Percentiles rank a stretch among this genome's conserved stretches.
Conservation (phyloP, 192 early-diverging fungal species). For the Funneliformis mosseae region DNA sequence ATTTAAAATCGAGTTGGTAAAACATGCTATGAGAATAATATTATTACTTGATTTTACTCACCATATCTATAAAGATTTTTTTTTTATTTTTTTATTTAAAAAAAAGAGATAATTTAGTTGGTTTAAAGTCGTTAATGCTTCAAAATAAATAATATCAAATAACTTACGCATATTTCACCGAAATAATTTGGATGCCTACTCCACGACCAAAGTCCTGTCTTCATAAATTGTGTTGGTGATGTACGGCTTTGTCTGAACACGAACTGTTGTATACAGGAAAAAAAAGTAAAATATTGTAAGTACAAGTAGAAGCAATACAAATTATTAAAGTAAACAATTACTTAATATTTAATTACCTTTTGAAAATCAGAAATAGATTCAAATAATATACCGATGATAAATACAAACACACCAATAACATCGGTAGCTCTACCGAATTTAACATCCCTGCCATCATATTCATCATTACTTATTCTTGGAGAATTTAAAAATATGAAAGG, state of each 20-base stretch:
- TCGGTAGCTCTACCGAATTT: slow-evolving; percentile 23
- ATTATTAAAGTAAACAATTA: background rate
- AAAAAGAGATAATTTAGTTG: background rate
- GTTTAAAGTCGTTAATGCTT: background rate
- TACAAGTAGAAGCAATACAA: background rate
- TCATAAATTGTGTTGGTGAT: slow-evolving; percentile 23
- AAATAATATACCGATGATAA: slow-evolving; percentile 16
- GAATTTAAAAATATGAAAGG: slow-evolving; percentile 31
- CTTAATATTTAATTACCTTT: too few species aligned
- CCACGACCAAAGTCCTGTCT: slow-evolving; percentile 29
- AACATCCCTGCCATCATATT: background rate
- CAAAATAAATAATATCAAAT: background rate
- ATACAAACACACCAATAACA: slow-evolving; percentile 27
- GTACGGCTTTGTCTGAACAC: slow-evolving; percentile 7
- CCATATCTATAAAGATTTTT: background rate
- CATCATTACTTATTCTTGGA: slow-evolving; percentile 16
- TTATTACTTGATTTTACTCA: background rate
- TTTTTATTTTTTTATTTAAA: background rate
- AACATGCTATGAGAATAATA: background rate
- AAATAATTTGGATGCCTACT: slow-evolving; percentile 37
- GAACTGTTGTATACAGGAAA: slow-evolving; percentile 3
- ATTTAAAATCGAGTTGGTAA: background rate
- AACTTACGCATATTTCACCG: slow-evolving; percentile 32
- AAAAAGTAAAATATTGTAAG: background rate
- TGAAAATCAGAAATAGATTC: slow-evolving; percentile 22